These are phyloP conservation scores for Adenanthera pavonina DNA, from an alignment of 306 rosid species.

Conservation along the genomic window DNA sequence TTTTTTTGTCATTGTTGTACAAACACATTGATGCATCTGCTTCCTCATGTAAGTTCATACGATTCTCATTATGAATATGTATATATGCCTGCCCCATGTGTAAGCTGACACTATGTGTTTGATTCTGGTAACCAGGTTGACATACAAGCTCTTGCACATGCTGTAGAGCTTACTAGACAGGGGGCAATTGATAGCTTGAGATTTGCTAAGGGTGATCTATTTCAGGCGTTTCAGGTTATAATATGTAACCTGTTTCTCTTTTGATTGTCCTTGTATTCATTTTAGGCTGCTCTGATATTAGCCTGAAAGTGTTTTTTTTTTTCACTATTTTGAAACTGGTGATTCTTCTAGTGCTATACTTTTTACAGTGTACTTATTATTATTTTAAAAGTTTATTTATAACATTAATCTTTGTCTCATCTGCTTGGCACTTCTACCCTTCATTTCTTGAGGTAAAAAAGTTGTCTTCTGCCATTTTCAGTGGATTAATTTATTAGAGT, in stretches of 20 bases:
- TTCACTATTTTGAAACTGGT: neutral
- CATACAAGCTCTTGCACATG: conserved; percentile 98
- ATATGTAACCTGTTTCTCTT: conserved; percentile 7
- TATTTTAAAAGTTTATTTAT: neutral
- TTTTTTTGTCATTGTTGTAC: conserved; percentile 15
- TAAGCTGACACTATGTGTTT: conserved; percentile 37
- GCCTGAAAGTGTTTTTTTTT: neutral
- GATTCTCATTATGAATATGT: conserved; percentile 14
- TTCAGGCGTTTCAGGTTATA: conserved; percentile 94
- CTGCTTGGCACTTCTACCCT: neutral
- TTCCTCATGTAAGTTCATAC: neutral
- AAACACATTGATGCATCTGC: conserved; percentile 17
- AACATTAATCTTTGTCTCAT: conserved; percentile 10
- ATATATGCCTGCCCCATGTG: conserved; percentile 24
- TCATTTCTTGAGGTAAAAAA: neutral
- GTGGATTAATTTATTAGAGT: neutral
- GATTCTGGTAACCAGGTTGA: conserved; percentile 74
- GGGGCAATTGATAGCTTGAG: conserved; percentile 98
- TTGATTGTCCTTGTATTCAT: conserved; percentile 17
- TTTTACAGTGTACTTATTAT: neutral
- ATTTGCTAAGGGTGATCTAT: conserved; percentile 89
- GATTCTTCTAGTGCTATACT: neutral
- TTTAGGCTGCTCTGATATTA: conserved; percentile 9
- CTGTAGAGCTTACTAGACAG: conserved; percentile 97
- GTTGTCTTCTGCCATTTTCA: conserved; percentile 3